These are phyloP conservation scores for Chaetomium sp. DNA, from an alignment of 2,329 filamentous ascomycete species.

Conservation along the genomic window DNA sequence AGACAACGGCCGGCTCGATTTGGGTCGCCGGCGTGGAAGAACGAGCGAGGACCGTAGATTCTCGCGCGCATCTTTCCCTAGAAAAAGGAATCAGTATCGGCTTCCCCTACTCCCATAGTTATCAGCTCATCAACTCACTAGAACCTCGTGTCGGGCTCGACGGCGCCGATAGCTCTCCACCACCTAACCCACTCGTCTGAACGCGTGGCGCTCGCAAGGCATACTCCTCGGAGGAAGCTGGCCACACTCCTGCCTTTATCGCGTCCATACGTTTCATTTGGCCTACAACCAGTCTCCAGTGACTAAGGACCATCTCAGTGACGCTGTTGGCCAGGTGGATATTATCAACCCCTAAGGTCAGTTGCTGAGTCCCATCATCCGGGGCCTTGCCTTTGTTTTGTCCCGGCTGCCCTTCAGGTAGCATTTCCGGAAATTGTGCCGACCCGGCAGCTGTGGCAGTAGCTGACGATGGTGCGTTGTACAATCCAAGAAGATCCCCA, in stretches of 20 bases:
- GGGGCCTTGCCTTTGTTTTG: conserved; percentile 29
- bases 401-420: conserved; percentile 39
- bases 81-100: conserved; percentile 5
- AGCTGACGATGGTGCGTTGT: conserved; percentile 37
- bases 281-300: conserved; percentile 58
- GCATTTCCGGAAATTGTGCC: conserved; percentile 37
- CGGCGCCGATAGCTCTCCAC: conserved; percentile 32
- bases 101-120: neutral
- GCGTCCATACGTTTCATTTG: conserved; percentile 48
- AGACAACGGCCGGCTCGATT: conserved; percentile 14
- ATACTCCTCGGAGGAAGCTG: conserved; percentile 38
- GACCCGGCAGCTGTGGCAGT: conserved; percentile 37
- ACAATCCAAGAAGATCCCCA: conserved; percentile 49
- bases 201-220: conserved; percentile 22
- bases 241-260: conserved; percentile 25
- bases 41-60: conserved; percentile 10
- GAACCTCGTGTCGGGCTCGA: conserved; percentile 29
- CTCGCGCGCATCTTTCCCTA: neutral
- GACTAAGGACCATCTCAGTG: conserved; percentile 57
- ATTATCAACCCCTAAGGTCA: conserved; percentile 43
- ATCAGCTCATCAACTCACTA: conserved; percentile 12
- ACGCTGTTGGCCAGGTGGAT: conserved; percentile 52
- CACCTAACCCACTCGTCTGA: conserved; percentile 14
- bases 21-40: conserved; percentile 20
- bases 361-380: conserved; percentile 16